Evolutionary conservation across 768 basidiomycete species (phyloP).

Genomic region (Leccinum ochraceum): DNA sequence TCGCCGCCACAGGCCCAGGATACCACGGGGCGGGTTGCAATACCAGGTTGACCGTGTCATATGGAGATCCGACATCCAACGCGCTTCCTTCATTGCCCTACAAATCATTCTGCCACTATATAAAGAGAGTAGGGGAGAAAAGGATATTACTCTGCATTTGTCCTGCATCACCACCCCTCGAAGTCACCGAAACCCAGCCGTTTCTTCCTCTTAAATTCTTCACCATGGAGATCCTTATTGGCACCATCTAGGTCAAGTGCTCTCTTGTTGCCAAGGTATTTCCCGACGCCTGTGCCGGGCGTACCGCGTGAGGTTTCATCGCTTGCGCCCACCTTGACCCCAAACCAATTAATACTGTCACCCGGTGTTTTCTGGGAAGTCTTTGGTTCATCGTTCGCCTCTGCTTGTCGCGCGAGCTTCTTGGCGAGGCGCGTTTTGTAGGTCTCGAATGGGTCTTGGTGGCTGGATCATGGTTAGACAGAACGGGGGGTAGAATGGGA

Average conservation of each 20-base stretch:
- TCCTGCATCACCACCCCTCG: constrained; percentile 63
- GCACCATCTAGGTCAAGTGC: constrained; percentile 34
- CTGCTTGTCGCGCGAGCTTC: constrained; percentile 54
- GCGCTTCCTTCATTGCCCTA: constrained; percentile 7
- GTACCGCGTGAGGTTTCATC: constrained; percentile 36
- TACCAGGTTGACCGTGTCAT: constrained; percentile 24
- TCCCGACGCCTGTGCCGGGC: constrained; percentile 60
- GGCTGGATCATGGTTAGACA: constrained; percentile 43
- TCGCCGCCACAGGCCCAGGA: background rate
- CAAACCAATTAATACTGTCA: constrained; percentile 86
- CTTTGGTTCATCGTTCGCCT: constrained; percentile 35
- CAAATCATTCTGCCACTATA: constrained; percentile 8
- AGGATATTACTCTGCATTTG: background rate
- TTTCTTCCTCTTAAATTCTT: constrained; percentile 76
- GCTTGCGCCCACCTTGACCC: constrained; percentile 69
- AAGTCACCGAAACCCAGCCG: constrained; percentile 92
- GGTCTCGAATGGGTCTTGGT: constrained; percentile 94
- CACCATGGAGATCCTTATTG: constrained; percentile 21
- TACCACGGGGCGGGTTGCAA: constrained; percentile 15
- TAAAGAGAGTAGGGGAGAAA: constrained; percentile 9
- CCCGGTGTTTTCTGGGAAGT: constrained; percentile 53
- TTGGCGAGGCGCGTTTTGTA: constrained; percentile 84
- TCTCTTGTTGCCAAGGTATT: constrained; percentile 67
- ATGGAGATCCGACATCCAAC: background rate
- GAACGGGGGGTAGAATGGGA: background rate